phyloP scores from a whole-genome alignment of 2,329 filamentous ascomycete genomes.

The Colletotrichum gloeosporioides region DNA sequence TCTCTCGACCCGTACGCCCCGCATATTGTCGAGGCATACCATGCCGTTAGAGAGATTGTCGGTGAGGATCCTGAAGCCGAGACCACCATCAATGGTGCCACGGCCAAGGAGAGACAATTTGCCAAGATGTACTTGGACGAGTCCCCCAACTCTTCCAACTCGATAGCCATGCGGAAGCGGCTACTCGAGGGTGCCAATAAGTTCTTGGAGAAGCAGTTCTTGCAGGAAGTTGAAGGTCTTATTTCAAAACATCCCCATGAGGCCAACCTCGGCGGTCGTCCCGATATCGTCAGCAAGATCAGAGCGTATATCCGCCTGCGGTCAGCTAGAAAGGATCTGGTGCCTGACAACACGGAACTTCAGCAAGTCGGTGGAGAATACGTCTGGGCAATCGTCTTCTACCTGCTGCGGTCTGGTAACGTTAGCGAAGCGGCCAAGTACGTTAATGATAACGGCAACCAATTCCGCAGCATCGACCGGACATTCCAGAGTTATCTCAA shows the following conservation, averaged over 20 bases:
- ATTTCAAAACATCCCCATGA: constrained; percentile 87
- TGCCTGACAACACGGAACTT: constrained; percentile 79
- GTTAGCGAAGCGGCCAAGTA: constrained; percentile 86
- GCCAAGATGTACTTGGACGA: constrained; percentile 80
- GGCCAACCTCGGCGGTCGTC: constrained; percentile 87
- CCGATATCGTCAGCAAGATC: constrained; percentile 87
- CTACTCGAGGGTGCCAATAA: constrained; percentile 81
- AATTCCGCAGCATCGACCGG: constrained; percentile 89
- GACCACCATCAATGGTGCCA: constrained; percentile 64
- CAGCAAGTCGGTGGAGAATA: constrained; percentile 83
- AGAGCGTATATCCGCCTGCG: constrained; percentile 89
- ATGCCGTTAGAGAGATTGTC: constrained; percentile 79
- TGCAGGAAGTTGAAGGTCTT: constrained; percentile 75
- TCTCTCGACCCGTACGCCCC: constrained; percentile 74
- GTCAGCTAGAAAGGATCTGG: constrained; percentile 80
- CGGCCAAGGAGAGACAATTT: constrained; percentile 78
- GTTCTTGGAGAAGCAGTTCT: constrained; percentile 84
- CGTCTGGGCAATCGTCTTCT: constrained; percentile 95
- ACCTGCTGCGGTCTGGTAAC: constrained; percentile 84
- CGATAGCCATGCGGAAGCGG: constrained; percentile 74
- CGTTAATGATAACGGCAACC: constrained; percentile 77
- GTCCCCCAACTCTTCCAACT: constrained; percentile 65
- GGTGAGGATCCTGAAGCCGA: constrained; percentile 71
- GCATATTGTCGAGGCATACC: constrained; percentile 82
- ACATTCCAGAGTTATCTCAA: constrained; percentile 89